Evolutionary conservation across 164 flowering plant species (phyloP), one percentile per base, ranked within the genome.

Genomic region (Stephania yunnanensis): DNA sequence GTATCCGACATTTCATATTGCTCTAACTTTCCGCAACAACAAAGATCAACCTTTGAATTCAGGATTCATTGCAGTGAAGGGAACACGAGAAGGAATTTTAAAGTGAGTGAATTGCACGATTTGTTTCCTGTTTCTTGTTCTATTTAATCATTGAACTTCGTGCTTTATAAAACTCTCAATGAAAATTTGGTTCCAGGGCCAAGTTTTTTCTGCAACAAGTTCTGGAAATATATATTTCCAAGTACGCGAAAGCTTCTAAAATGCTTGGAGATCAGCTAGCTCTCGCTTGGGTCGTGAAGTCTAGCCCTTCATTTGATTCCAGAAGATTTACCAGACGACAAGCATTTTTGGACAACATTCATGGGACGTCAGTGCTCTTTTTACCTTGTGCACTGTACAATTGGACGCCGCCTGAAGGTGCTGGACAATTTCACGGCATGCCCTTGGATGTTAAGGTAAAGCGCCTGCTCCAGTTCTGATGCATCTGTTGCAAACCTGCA

Each of bases 331-430:
- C 85, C 22, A 90, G 79, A 82, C 83, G 83, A 58, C 74, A 85
- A 80, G 80, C 89, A 36, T 95, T 95, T 77, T 5, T 81, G 44
- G 86, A 92, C 67, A 81, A 84, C 25, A 81, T 95, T 65, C 83
- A 74, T 71, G 91, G 88, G 44, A 85, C 90, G 46, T 84, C 88
- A 12, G 91, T 92, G 73, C 85, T 95, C 45, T 95, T 95, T 82
- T 74, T 95, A 77, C 97, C 97, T 1, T 93, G 97, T 81, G 82
- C 88, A 6, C 66, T 81, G 42, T 91, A 92, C 87, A 95, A 95
- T 70, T 95, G 99, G 99, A 95, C 97, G 70, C 99, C 98, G 58
- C 98, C 99, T 7, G 98, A 95, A 71, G 99, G 98, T 72, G 97
- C 99, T 5, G 98, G 98, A 63, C 94, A 95, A 79, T 95, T 95